Conservation (phyloP, 768 basidiomycete species). For the Saitozyma podzolica region DNA sequence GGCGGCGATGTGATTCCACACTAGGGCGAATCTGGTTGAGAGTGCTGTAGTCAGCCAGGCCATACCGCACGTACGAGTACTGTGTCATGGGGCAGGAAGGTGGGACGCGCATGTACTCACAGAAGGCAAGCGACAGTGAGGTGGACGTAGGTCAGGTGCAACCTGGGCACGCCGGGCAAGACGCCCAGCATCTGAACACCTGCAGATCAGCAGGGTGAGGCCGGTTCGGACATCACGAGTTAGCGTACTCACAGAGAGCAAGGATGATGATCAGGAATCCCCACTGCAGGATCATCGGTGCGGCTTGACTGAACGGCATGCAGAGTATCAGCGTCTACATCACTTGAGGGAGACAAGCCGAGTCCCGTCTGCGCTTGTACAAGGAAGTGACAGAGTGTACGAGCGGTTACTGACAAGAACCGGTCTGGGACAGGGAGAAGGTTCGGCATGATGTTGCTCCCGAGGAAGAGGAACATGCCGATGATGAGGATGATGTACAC, state of each 20-base stretch:
- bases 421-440: conserved; percentile 30
- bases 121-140: conserved; percentile 39
- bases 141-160: conserved; percentile 48
- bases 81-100: no score
- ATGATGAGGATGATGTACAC: conserved; percentile 38
- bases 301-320: conserved; percentile 22
- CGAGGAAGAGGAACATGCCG: conserved; percentile 42
- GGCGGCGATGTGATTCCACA: conserved; percentile 43
- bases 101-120: conserved; percentile 12
- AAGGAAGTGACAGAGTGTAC: not conserved
- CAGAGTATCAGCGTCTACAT: conserved; percentile 4
- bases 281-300: conserved; percentile 35
- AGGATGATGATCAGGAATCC: conserved; percentile 40
- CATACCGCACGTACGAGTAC: not conserved
- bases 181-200: conserved; percentile 35
- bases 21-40: conserved; percentile 16
- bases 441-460: conserved; percentile 32
- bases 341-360: no score
- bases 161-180: conserved; percentile 34
- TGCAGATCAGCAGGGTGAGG: not conserved
- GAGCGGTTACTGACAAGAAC: conserved; percentile 22
- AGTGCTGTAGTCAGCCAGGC: no score
- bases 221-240: not conserved
- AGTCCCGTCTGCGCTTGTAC: no score
- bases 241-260: conserved; percentile 27